Conservation (phyloP, 2,329 filamentous ascomycete genomes). For the Mycogone perniciosa region DNA sequence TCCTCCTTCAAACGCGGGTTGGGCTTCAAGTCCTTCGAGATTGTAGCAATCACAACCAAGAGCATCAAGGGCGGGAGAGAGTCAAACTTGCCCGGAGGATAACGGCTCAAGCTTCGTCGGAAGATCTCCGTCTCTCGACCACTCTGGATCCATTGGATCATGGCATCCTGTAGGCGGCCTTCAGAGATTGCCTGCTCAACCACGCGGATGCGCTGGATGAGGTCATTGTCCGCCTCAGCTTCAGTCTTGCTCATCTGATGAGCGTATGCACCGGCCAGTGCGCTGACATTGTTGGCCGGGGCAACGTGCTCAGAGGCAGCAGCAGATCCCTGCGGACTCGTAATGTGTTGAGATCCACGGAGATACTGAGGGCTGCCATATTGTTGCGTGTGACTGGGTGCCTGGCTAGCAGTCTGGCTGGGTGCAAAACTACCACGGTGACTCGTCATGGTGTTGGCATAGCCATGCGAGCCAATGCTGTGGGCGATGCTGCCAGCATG, state of each 20-base stretch:
- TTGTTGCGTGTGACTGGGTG: constrained; percentile 24
- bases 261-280: constrained; percentile 30
- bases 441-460: constrained; percentile 23
- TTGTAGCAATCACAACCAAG: constrained; percentile 58
- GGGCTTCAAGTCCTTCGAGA: constrained; percentile 51
- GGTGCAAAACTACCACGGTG: constrained; percentile 28
- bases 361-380: constrained; percentile 33
- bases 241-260: constrained; percentile 31
- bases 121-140: constrained; percentile 58
- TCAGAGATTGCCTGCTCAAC: constrained; percentile 58
- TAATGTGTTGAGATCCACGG: constrained; percentile 26
- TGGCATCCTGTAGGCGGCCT: constrained; percentile 55
- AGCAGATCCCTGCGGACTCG: constrained; percentile 28
- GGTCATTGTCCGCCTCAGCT: constrained; percentile 41
- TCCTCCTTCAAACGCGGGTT: constrained; percentile 48
- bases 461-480: constrained; percentile 22
- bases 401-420: constrained; percentile 24
- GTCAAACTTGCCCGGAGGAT: constrained; percentile 39
- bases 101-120: constrained; percentile 36
- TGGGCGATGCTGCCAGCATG: constrained; percentile 18
- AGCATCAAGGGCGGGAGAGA: constrained; percentile 55
- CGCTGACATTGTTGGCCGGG: constrained; percentile 26
- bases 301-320: constrained; percentile 29
- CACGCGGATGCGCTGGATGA: constrained; percentile 47
- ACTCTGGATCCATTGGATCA: constrained; percentile 62